Conservation (phyloP, 176 grass and related monocot genomes). For the Musa troglodytarum region DNA sequence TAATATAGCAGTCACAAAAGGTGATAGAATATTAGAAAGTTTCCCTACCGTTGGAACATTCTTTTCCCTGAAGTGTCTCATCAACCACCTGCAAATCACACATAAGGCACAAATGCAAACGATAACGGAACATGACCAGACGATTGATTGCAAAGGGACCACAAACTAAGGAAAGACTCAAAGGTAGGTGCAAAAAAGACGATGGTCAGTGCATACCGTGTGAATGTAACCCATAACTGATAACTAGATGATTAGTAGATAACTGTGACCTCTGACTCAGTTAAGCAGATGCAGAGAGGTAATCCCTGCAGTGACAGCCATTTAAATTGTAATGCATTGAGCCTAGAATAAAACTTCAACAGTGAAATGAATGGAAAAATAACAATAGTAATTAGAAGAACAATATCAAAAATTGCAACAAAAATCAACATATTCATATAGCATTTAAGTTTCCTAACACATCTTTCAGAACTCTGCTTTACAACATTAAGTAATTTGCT, state of each 20-base stretch:
- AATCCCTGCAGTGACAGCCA: not conserved
- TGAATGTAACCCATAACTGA: not conserved
- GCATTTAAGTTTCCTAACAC: too few relatives aligned
- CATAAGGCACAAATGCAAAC: not conserved
- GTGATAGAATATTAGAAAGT: not conserved
- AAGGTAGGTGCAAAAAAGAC: not conserved
- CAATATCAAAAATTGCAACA: not conserved
- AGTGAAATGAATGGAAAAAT: not conserved
- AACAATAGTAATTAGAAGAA: not conserved
- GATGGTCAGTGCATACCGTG: not conserved
- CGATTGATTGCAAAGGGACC: not conserved
- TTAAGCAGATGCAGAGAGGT: not conserved
- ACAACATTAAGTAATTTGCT: too few relatives aligned
- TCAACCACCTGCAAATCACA: not conserved
- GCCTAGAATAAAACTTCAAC: not conserved
- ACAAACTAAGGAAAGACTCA: not conserved
- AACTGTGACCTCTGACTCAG: not conserved
- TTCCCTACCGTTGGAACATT: constrained; percentile 2
- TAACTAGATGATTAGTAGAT: not conserved
- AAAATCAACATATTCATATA: not conserved
- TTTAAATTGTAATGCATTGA: not conserved
- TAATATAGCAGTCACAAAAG: not conserved
- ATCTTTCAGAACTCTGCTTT: too few relatives aligned
- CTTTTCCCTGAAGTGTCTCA: not conserved
- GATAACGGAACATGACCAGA: not conserved